Evolutionary conservation across 1,284 basidiomycete species (phyloP).

Genomic region (Microbotryum silenes-acaulis): DNA sequence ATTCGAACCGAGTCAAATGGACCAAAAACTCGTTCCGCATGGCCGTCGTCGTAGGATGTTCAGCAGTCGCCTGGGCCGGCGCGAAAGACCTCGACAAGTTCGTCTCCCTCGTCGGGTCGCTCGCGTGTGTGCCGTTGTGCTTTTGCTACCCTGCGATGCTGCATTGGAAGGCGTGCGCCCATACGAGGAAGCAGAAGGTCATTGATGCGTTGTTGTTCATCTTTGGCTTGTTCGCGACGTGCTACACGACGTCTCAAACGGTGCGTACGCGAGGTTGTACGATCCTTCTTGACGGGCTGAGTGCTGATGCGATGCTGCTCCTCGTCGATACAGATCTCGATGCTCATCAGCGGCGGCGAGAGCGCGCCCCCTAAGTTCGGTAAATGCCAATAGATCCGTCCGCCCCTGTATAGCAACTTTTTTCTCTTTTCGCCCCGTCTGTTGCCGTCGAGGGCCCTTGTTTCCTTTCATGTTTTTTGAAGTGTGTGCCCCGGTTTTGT

Average conservation of each 20-base stretch:
- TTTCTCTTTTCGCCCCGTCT: no score
- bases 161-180: conserved; percentile 77
- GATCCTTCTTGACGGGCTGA: not conserved
- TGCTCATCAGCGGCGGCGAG: conserved; percentile 7
- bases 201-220: conserved; percentile 68
- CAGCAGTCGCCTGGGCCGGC: conserved; percentile 70
- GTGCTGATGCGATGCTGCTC: no score
- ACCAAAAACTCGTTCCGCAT: conserved; percentile 87
- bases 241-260: conserved; percentile 78
- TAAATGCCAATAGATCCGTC: conserved; percentile 8
- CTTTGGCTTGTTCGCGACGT: conserved; percentile 74
- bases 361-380: conserved; percentile 17
- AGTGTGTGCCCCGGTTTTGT: no score
- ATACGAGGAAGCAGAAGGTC: conserved; percentile 59
- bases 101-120: conserved; percentile 78
- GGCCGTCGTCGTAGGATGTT: conserved; percentile 64
- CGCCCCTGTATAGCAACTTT: no score
- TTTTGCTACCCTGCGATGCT: conserved; percentile 58
- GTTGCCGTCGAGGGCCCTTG: no score
- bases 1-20: conserved; percentile 55
- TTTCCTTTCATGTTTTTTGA: no score
- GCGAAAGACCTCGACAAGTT: conserved; percentile 94
- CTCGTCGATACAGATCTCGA: conserved; percentile 5
- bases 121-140: conserved; percentile 90
- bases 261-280: conserved; percentile 49